Base-by-base conservation (phyloP, 306 rosid genomes). In the Gastrolobium villosum region DNA sequence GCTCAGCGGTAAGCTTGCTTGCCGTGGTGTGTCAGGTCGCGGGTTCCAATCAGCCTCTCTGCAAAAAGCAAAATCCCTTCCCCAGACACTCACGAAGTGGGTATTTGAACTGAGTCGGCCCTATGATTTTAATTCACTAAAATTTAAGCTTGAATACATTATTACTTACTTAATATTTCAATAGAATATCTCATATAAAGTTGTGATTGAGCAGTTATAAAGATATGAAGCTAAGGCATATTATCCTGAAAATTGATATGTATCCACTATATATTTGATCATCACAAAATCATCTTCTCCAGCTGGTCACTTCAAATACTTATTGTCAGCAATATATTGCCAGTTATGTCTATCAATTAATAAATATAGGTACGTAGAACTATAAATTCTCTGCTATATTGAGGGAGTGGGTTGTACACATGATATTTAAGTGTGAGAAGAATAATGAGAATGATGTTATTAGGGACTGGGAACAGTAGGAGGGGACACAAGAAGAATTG, bases 401-500 rank as follows among this genome's bases (percentile, higher is more conserved):
- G 26, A 49, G 65, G 56, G 36, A 34, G 59, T 71, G 59, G 79
- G 73, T 43, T 56, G 69, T 50, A 52, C 43, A 10, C 15, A 43
- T 61, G 52, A 15, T 34, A 62, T 50, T 14, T 52, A 74, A 85
- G 63, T 43, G 50, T 1, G 72, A 28, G 8, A 50, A 54, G 69
- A 54, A 65, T 40, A 45, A 54, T 43, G 76, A 64, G 68, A 70
- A 59, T 43, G 84, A 53, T 46, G 83, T 78, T 54, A 67, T 78
- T 54, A 67, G 81, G 44, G 85, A 80, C 68, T 36, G 37, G 59
- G 41, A 41, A 41, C 28, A 48, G 26, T 20, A 20, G 32, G 40
- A 72, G 62, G 65, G 65, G 82, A 75, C 77, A 80, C 64, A 41
- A 70, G 64, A 2, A 45, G 57, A 43, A 52, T 88, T 62, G 79